A percentile compares a stretch with the other conserved stretches of the same genome.
Evolutionary conservation across 2,329 filamentous ascomycete species (phyloP).

Genomic region (Cladosporium cucumerinum): DNA sequence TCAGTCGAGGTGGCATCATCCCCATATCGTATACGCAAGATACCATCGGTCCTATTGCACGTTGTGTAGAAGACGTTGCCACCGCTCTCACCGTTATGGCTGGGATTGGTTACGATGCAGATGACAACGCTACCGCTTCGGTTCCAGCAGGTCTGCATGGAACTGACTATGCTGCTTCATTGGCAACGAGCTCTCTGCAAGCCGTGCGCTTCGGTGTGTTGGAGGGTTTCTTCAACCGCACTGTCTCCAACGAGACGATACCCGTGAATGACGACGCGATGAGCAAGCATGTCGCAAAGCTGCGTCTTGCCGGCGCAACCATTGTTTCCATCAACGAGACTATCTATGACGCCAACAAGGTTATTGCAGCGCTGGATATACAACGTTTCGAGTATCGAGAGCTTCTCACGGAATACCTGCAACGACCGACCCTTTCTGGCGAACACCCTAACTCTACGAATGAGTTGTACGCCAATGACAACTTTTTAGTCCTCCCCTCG

Average conservation of each 20-base stretch:
- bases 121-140: conserved; percentile 52
- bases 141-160: conserved; percentile 42
- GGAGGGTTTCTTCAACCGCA: conserved; percentile 58
- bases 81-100: conserved; percentile 39
- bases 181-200: conserved; percentile 37
- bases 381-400: conserved; percentile 61
- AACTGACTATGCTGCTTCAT: conserved; percentile 47
- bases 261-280: conserved; percentile 55
- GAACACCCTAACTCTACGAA: conserved; percentile 45
- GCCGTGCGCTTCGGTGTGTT: conserved; percentile 50
- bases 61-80: conserved; percentile 34
- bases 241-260: conserved; percentile 50
- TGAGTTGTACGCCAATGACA: conserved; percentile 48
- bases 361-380: conserved; percentile 52
- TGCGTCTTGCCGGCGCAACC: conserved; percentile 48
- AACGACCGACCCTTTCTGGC: conserved; percentile 42
- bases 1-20: conserved; percentile 30
- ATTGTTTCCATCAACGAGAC: conserved; percentile 50
- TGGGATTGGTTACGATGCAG: conserved; percentile 48
- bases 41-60: conserved; percentile 32
- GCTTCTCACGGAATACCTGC: conserved; percentile 55
- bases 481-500: conserved; percentile 59
- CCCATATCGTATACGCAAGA: conserved; percentile 35
- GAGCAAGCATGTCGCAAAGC: conserved; percentile 44
- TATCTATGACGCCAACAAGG: conserved; percentile 51